Base-by-base conservation (phyloP, 2,329 filamentous ascomycete species). In the Colletotrichum lini region DNA sequence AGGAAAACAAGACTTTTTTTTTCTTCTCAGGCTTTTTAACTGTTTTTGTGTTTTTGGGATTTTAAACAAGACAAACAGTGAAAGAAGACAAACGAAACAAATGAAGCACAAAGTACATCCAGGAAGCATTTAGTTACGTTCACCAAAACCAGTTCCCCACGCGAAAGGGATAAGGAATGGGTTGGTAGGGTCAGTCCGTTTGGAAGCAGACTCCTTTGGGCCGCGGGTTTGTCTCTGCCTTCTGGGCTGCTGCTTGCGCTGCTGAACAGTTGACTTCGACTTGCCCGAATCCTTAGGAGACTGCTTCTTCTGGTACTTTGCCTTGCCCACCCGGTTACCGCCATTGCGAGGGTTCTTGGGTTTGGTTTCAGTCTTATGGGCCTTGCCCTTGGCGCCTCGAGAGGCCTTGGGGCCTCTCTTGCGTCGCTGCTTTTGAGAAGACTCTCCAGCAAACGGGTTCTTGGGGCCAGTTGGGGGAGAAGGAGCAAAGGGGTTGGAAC, bases 31-130 rank as follows among this genome's bases (percentile, higher is more conserved):
- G 45, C 49, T 63, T 63, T 50, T 26, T n/a, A 44, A 21, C 10
- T 64, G 44, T 64, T 64, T 64, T 64, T n/a, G n/a, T 40, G 61
- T 16, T 61, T 50, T 61, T 30, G 18, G n/a, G 30, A 15, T 13
- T 42, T 45, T 12, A 16, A 7, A 18, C 9, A 21, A 15, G 23
- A 47, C 10, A 30, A 15, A 15, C 8, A 13, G n/a, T 12, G 13
- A 30, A 45, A 16, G 10, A 21, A 30, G 5, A 30, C 30, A 30
- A 30, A 30, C 8, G 30, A 30, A 8, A 30, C 26, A 30, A 8
- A 8, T 9, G 30, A 9, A 30, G 1, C 30, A 30, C 5, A 30
- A 7, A n/a, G 16, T 3, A 16, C 15, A 8, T 12, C 23, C 15
- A 52, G 5, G 1, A 18, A 15, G 6, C 8, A n/a, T 13, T n/a